Percentiles rank a stretch among this genome's conserved stretches.
phyloP scores from a whole-genome alignment of 345 rosid genomes.

The Laguncularia racemosa region DNA sequence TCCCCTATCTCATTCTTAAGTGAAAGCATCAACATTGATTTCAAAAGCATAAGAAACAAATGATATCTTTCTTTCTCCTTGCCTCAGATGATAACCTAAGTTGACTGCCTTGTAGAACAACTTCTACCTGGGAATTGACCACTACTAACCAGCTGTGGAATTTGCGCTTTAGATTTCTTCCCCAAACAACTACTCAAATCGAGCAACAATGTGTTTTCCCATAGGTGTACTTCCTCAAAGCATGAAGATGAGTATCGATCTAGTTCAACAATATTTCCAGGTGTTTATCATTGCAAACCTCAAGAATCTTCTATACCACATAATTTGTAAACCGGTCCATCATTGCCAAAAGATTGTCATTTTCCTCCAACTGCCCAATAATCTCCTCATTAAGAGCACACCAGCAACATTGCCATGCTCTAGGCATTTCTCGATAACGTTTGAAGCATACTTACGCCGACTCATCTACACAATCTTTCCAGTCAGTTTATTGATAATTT shows the following conservation, averaged over 20 bases:
- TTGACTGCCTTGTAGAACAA: too few species aligned
- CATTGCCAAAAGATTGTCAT: constrained; percentile 88
- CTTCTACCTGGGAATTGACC: too few species aligned
- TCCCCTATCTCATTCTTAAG: too few species aligned
- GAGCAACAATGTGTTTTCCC: constrained; percentile 97
- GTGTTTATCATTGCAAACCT: constrained; percentile 59
- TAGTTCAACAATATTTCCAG: constrained; percentile 55
- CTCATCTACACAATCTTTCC: constrained; percentile 89
- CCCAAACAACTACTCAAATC: constrained; percentile 78
- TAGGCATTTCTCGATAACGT: constrained; percentile 94
- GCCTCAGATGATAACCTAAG: too few species aligned
- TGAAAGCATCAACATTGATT: too few species aligned
- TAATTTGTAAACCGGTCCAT: constrained; percentile 95
- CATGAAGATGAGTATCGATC: constrained; percentile 59
- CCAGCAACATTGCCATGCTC: constrained; percentile 59
- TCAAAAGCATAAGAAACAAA: too few species aligned
- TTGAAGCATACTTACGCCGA: constrained; percentile 96
- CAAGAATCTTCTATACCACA: constrained; percentile 92
- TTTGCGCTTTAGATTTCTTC: constrained; percentile 19
- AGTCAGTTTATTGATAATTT: constrained; percentile 61
- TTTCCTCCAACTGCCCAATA: constrained; percentile 64
- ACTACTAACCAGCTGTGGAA: too few species aligned
- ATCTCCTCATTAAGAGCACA: constrained; percentile 78
- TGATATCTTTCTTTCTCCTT: too few species aligned
- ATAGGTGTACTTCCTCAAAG: constrained; percentile 89